Evolutionary conservation across 208 protist genomes (phyloP).

Genomic region (Strigomonas culicis): DNA sequence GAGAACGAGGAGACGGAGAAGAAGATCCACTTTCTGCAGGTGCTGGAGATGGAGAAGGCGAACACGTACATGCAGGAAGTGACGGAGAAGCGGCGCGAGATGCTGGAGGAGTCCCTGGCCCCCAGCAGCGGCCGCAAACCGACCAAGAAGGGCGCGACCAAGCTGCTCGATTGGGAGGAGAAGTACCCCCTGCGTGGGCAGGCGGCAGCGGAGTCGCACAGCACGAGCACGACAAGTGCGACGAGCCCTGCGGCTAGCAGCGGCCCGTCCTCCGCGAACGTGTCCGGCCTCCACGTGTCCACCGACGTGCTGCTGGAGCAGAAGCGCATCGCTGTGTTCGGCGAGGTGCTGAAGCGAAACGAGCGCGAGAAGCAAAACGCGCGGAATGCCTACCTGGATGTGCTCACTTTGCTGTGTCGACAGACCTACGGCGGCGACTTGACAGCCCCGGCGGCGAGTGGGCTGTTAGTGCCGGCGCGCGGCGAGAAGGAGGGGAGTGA

Average conservation of each 20-base stretch:
- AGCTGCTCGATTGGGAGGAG: background rate
- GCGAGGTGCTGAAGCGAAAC: background rate
- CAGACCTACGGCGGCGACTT: too few species aligned
- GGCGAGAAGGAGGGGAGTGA: too few species aligned
- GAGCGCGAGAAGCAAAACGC: background rate
- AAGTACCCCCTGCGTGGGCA: slow-evolving; percentile 8
- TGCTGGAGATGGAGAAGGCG: background rate
- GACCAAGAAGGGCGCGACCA: background rate
- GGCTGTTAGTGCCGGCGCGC: too few species aligned
- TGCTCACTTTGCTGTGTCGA: background rate
- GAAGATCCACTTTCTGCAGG: background rate
- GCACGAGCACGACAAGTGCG: background rate
- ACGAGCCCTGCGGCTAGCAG: background rate
- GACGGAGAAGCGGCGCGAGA: background rate
- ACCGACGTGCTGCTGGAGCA: background rate
- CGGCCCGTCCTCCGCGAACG: background rate
- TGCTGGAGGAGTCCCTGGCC: slow-evolving; percentile 3
- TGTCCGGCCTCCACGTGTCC: background rate
- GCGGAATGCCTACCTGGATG: background rate
- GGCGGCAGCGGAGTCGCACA: background rate
- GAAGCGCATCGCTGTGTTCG: background rate
- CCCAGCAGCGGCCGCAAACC: background rate
- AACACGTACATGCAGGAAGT: background rate
- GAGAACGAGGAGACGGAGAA: slow-evolving; percentile 2
- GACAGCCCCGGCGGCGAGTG: too few species aligned